phyloP scores from a whole-genome alignment of 1,284 basidiomycete species.

The Schizopora paradoxa region DNA sequence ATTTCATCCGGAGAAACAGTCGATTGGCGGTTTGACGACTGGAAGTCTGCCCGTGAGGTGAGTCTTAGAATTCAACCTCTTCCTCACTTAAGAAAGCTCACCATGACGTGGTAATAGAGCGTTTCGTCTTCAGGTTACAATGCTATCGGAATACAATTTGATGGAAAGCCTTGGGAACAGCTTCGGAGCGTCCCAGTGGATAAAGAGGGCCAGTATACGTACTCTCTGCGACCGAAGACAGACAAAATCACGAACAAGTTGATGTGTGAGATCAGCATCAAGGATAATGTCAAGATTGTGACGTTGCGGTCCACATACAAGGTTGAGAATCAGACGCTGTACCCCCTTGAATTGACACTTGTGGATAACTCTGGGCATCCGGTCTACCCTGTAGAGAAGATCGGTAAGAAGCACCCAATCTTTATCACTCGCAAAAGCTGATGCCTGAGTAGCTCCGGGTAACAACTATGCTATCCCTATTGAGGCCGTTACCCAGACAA shows the following conservation, averaged over 20 bases:
- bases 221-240: constrained; percentile 76
- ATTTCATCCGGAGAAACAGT: constrained; percentile 71
- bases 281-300: constrained; percentile 94
- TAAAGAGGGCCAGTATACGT: constrained; percentile 89
- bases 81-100: background rate
- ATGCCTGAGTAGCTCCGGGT: constrained; percentile 63
- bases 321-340: constrained; percentile 88
- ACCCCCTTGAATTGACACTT: constrained; percentile 90
- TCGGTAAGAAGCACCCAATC: constrained; percentile 56
- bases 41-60: constrained; percentile 92
- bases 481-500: constrained; percentile 81
- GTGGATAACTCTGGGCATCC: constrained; percentile 85
- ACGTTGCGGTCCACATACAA: constrained; percentile 93
- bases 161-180: constrained; percentile 89
- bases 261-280: constrained; percentile 86
- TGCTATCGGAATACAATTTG: constrained; percentile 77
- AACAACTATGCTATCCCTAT: constrained; percentile 88
- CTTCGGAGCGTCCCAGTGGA: constrained; percentile 89
- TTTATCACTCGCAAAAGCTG: constrained; percentile 3
- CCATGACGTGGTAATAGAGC: constrained; percentile 66
- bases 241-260: constrained; percentile 79
- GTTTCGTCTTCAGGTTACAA: constrained; percentile 77
- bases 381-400: constrained; percentile 78
- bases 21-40: constrained; percentile 98
- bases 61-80: constrained; percentile 17